phyloP scores from a whole-genome alignment of 495 filamentous ascomycete genomes.

The Penicillium subrubescens region DNA sequence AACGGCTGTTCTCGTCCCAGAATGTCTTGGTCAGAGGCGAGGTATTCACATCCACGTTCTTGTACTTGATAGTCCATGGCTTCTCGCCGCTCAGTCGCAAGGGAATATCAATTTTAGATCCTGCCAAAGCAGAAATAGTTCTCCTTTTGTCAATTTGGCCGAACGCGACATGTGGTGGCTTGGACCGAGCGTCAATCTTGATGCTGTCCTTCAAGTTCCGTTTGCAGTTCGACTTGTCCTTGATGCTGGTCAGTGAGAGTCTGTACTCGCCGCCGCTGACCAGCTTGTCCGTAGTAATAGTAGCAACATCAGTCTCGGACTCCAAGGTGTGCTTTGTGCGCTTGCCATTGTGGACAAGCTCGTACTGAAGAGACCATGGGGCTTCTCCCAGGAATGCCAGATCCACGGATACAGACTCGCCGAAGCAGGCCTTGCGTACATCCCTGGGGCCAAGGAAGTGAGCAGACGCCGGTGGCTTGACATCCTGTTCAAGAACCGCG shows the following conservation, averaged over 20 bases:
- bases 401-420: slow-evolving; percentile 71
- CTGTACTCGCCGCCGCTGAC: slow-evolving; percentile 84
- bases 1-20: slow-evolving; percentile 66
- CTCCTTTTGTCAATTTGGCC: slow-evolving; percentile 78
- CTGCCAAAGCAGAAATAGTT: slow-evolving; percentile 72
- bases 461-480: slow-evolving; percentile 88
- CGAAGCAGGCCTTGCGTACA: slow-evolving; percentile 71
- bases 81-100: slow-evolving; percentile 78
- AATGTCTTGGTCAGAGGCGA: slow-evolving; percentile 51
- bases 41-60: slow-evolving; percentile 55
- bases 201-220: slow-evolving; percentile 76
- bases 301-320: slow-evolving; percentile 59
- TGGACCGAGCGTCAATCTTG: slow-evolving; percentile 81
- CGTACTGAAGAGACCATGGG: slow-evolving; percentile 90
- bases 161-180: slow-evolving; percentile 82
- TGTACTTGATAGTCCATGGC: slow-evolving; percentile 80
- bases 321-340: slow-evolving; percentile 66
- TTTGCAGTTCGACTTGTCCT: slow-evolving; percentile 84
- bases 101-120: slow-evolving; percentile 70
- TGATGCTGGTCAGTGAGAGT: slow-evolving; percentile 76
- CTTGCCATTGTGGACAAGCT: slow-evolving; percentile 88
- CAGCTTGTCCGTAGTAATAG: slow-evolving; percentile 73
- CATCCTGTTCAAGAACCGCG: slow-evolving; percentile 76
- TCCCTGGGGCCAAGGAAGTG: slow-evolving; percentile 59
- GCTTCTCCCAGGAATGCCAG: slow-evolving; percentile 76